These are phyloP conservation scores for Cercospora sojina DNA, from an alignment of 2,329 filamentous ascomycete genomes.

Conservation along the genomic window DNA sequence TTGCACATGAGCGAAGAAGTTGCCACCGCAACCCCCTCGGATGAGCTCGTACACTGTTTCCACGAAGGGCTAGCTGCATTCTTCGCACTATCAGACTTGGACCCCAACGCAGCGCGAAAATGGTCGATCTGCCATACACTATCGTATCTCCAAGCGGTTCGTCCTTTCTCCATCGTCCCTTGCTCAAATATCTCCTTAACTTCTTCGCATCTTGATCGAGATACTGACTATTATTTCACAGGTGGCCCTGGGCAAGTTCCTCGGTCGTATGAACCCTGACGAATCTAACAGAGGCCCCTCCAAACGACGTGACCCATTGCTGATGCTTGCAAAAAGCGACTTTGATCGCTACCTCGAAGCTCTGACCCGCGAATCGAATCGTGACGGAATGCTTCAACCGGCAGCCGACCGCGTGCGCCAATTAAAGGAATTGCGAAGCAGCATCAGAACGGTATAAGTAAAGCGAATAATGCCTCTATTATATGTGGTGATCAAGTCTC, in stretches of 20 bases:
- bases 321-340: neutral
- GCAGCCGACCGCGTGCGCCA: neutral
- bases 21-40: neutral
- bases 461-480: neutral
- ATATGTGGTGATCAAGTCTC: neutral
- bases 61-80: neutral
- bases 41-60: neutral
- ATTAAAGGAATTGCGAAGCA: neutral
- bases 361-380: neutral
- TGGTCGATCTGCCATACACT: neutral
- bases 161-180: neutral
- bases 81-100: neutral
- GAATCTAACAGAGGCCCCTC: neutral
- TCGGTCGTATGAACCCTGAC: neutral
- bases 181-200: neutral
- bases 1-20: neutral
- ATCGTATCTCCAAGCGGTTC: neutral
- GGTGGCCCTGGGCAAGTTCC: neutral
- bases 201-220: neutral
- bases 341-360: neutral
- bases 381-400: neutral
- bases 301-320: neutral
- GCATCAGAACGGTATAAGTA: neutral
- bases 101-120: neutral
- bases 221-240: neutral